A percentile compares a stretch with the other conserved stretches of the same genome.
Conservation (phyloP, 352 stramenopile species). For the Pythium angustatum region DNA sequence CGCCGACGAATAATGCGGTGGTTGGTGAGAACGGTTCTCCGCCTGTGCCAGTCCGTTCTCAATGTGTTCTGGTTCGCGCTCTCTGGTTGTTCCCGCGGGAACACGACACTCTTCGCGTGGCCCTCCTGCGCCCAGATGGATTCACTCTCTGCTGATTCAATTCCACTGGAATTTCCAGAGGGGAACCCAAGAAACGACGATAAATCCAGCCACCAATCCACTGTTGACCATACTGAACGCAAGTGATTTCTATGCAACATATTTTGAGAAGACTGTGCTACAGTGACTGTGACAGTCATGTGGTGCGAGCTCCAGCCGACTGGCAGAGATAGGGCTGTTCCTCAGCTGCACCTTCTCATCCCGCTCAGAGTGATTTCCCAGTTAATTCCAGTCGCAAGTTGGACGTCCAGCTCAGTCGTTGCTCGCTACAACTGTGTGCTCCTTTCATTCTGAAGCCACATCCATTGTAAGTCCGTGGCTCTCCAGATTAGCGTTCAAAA, state of each 20-base stretch:
- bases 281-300: background rate
- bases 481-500: no score
- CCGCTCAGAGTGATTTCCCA: no score
- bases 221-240: background rate
- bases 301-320: background rate
- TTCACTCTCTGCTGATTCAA: slow-evolving; percentile 1
- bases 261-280: background rate
- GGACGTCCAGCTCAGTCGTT: no score
- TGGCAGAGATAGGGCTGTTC: background rate
- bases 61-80: background rate
- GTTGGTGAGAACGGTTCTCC: background rate
- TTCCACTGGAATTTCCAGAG: no score
- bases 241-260: background rate
- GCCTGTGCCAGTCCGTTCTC: background rate
- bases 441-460: no score
- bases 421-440: no score
- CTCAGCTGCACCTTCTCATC: background rate
- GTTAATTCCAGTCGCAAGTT: no score
- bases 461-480: no score
- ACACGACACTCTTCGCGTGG: background rate
- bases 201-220: background rate
- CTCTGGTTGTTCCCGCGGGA: background rate
- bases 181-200: background rate
- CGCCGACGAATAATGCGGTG: background rate
- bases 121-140: background rate